phyloP scores from a whole-genome alignment of 257 asterid species.

The Solanum rostratum region DNA sequence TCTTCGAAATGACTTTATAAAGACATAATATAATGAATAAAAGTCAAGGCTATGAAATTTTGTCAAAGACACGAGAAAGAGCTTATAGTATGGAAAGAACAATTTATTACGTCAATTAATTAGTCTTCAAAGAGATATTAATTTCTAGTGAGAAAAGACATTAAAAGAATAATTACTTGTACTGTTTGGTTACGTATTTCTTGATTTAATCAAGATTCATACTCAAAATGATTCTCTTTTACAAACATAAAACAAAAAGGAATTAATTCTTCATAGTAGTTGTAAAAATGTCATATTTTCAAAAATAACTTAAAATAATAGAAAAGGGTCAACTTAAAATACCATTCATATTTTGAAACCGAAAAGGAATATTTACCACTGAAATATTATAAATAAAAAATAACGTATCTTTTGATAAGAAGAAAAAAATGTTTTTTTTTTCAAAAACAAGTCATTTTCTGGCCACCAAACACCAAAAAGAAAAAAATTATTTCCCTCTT shows the following conservation, averaged over 20 bases:
- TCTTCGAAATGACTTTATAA: background rate
- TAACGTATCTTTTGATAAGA: background rate
- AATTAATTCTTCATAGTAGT: background rate
- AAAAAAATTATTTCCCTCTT: background rate
- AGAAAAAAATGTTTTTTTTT: background rate
- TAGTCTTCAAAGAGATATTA: too few species aligned
- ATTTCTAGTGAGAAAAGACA: background rate
- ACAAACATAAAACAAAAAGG: background rate
- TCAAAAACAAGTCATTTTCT: background rate
- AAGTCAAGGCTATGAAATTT: background rate
- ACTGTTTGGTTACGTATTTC: background rate
- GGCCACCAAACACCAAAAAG: background rate
- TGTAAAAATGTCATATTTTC: background rate
- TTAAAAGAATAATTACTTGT: background rate
- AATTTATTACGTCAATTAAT: background rate
- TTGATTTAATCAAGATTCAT: background rate
- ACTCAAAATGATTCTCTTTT: background rate
- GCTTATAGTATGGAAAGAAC: background rate
- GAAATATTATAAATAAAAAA: too few species aligned
- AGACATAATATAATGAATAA: background rate
- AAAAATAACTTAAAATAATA: background rate
- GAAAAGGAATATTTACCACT: background rate
- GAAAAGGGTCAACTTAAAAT: background rate
- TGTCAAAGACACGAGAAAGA: conserved; percentile 1
- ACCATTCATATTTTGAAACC: background rate